Base-by-base conservation (phyloP, 2,329 filamentous ascomycete species). In the Madurella mycetomatis region DNA sequence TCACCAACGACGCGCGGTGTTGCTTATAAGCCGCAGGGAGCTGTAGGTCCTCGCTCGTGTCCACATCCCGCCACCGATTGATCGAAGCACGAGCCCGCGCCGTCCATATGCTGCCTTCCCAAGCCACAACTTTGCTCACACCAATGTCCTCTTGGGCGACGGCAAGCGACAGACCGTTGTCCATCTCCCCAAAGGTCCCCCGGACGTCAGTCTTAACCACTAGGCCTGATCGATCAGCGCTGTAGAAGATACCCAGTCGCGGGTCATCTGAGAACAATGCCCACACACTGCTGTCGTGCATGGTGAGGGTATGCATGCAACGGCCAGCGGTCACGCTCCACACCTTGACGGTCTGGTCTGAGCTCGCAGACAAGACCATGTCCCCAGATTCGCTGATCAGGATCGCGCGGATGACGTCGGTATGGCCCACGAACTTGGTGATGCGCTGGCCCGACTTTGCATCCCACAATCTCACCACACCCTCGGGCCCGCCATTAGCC, bases 241-340 rank as follows among this genome's bases (percentile, higher is more conserved):
- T 97, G 74, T 97, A 97, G 71, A 99, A 97, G 31, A 96, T 82
- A 9, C 87, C 86, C 4, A 99, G 80, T 55, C 87, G 81, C 0
- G 92, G 91, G 64, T 95, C 84, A 51, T 92, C 86, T 0, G 94
- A 96, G 71, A 88, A 95, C 18, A 99, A 78, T 1, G 90, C 95
- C 94, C 94, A 99, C 18, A 99, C 90, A 68, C 92, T 96, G 67
- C 96, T 91, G 67, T 95, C 95, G 73, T 99, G 94, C 94, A 99
- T 99, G 51, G 92, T 96, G 64, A 99, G 81, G 0, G 94, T 99
- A 72, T 96, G 90, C 87, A 97, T 92, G 77, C 94, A 99, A 63
- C 94, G 82, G 52, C 94, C 94, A 18, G 91, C 92, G 11, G 89
- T 94, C 63, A 97, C 86, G 62, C 92, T 96, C 94, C 94, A 99